phyloP scores from a whole-genome alignment of 225 moss, liverwort and hornwort genomes.

The Physcomitrium patens region DNA sequence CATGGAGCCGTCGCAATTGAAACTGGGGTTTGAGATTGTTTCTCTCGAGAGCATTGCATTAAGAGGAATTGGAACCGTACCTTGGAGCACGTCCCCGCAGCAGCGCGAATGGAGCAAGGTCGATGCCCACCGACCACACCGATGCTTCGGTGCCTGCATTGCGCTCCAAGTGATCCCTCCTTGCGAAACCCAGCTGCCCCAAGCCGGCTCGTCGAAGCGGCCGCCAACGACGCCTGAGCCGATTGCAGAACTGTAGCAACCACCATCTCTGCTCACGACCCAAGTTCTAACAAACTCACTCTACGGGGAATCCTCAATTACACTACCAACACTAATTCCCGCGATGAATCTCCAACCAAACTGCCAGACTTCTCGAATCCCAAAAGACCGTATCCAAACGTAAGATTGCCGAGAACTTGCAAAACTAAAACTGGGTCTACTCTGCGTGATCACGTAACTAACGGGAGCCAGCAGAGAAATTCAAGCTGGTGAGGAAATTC shows the following conservation, averaged over 20 bases:
- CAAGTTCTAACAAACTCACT: background rate
- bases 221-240: background rate
- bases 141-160: slow-evolving; percentile 25
- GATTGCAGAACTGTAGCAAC: slow-evolving; percentile 25
- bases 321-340: background rate
- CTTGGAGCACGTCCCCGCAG: slow-evolving; percentile 25
- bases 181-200: slow-evolving; percentile 32
- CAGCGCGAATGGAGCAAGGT: slow-evolving; percentile 27
- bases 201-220: slow-evolving; percentile 24
- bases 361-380: background rate
- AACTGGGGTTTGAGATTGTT: background rate
- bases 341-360: background rate
- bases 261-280: slow-evolving; percentile 13
- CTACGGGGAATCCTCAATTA: background rate
- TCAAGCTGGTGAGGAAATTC: background rate
- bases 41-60: background rate
- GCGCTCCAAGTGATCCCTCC: slow-evolving; percentile 30
- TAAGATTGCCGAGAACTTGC: background rate
- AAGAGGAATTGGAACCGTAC: slow-evolving; percentile 21
- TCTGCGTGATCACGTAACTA: no score
- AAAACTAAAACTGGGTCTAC: background rate
- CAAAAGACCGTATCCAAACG: background rate
- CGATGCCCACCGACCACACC: slow-evolving; percentile 24
- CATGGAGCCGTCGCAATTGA: background rate
- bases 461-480: no score